Evolutionary conservation across 192 early-diverging fungal species (phyloP).

Genomic region (Coemansia sp.): DNA sequence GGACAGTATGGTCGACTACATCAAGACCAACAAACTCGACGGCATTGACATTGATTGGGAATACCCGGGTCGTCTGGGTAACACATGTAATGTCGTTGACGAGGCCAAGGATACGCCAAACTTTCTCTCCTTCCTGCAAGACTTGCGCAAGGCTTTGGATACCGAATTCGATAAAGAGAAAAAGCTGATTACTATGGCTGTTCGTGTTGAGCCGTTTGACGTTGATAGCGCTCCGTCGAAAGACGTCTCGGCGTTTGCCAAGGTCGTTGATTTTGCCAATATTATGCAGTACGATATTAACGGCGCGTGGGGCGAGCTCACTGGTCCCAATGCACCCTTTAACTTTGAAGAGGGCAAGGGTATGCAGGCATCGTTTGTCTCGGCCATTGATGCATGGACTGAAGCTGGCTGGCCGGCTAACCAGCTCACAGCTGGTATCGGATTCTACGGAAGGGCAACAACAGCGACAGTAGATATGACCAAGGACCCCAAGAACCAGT

Average conservation of each 20-base stretch:
- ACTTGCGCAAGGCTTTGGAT: slow-evolving; percentile 60
- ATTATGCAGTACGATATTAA: slow-evolving; percentile 73
- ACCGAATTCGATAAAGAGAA: slow-evolving; percentile 25
- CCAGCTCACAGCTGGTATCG: slow-evolving; percentile 64
- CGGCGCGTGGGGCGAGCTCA: slow-evolving; percentile 58
- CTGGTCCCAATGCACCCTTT: slow-evolving; percentile 69
- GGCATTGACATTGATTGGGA: slow-evolving; percentile 81
- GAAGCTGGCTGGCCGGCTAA: slow-evolving; percentile 60
- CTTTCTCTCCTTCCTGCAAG: slow-evolving; percentile 61
- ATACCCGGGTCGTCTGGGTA: slow-evolving; percentile 56
- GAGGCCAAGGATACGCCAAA: slow-evolving; percentile 62
- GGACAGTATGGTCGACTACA: slow-evolving; percentile 44
- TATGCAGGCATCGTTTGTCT: slow-evolving; percentile 46
- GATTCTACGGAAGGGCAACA: slow-evolving; percentile 64
- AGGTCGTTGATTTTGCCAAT: slow-evolving; percentile 64
- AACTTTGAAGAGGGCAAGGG: slow-evolving; percentile 32
- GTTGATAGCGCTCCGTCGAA: slow-evolving; percentile 40
- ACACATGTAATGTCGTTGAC: slow-evolving; percentile 48
- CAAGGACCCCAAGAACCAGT: slow-evolving; percentile 28
- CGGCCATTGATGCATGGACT: slow-evolving; percentile 63
- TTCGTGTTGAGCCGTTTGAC: slow-evolving; percentile 60
- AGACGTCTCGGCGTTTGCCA: slow-evolving; percentile 63
- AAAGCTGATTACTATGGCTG: slow-evolving; percentile 69
- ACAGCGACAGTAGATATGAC: slow-evolving; percentile 34
- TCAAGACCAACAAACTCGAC: slow-evolving; percentile 61